Conservation (phyloP, 2,329 filamentous ascomycete genomes). For the Acephala macrosclerotiorum region DNA sequence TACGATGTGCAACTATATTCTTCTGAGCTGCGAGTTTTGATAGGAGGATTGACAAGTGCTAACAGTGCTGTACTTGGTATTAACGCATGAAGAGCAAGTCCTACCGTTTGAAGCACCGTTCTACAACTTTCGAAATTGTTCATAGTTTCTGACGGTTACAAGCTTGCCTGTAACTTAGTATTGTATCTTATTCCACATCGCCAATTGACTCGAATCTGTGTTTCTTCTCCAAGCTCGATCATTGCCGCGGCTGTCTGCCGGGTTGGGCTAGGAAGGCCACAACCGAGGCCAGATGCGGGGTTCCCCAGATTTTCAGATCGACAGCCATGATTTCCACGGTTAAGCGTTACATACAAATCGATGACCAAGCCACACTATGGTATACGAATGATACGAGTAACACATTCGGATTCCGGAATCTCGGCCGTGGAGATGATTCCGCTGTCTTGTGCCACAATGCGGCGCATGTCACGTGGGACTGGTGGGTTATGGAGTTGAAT, state of each 20-base stretch:
- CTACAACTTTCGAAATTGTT: no score
- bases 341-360: neutral
- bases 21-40: no score
- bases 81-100: no score
- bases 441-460: neutral
- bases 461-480: neutral
- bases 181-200: neutral
- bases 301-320: neutral
- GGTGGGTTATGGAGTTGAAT: neutral
- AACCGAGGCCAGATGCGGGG: constrained; percentile 6
- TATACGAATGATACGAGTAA: neutral
- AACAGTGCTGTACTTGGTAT: no score
- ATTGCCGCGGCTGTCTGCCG: neutral
- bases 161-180: no score
- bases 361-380: neutral
- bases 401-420: neutral
- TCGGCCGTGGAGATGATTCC: constrained; percentile 1
- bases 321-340: neutral
- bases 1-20: no score
- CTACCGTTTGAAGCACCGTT: no score
- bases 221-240: no score
- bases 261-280: neutral
- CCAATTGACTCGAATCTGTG: no score
- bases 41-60: no score
- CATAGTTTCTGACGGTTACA: no score